A percentile compares a stretch with the other conserved stretches of the same genome.
These are phyloP conservation scores for Aspergillus ruber DNA, from an alignment of 2,329 filamentous ascomycete species.

Conservation along the genomic window DNA sequence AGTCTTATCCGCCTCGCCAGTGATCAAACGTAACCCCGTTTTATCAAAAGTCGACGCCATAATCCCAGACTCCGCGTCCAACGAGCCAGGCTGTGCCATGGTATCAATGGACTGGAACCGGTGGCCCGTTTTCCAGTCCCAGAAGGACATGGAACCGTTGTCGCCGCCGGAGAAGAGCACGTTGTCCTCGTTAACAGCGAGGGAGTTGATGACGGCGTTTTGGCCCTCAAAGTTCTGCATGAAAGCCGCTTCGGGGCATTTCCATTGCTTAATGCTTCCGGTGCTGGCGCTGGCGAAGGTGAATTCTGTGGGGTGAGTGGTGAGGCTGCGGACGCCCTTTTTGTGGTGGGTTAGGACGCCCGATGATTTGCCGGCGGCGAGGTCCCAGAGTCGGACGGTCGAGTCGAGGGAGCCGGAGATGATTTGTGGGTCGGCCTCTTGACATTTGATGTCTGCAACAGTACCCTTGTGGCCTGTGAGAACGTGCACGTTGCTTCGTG, in stretches of 20 bases:
- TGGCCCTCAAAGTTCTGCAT: constrained; percentile 99
- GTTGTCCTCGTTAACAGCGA: constrained; percentile 90
- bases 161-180: constrained; percentile 92
- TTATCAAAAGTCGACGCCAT: constrained; percentile 91
- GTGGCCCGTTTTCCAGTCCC: constrained; percentile 97
- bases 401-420: constrained; percentile 89
- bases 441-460: constrained; percentile 80
- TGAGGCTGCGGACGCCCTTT: constrained; percentile 82
- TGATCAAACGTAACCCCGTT: constrained; percentile 82
- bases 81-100: constrained; percentile 83
- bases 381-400: constrained; percentile 87
- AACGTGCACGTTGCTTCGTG: constrained; percentile 90
- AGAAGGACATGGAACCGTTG: constrained; percentile 94
- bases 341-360: constrained; percentile 96
- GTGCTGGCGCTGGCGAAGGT: constrained; percentile 92
- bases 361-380: constrained; percentile 94
- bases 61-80: constrained; percentile 90
- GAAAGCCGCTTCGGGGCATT: constrained; percentile 93
- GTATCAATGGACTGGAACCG: constrained; percentile 86
- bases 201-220: constrained; percentile 90
- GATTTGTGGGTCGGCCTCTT: constrained; percentile 93
- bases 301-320: constrained; percentile 84
- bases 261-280: constrained; percentile 97
- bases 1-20: constrained; percentile 94
- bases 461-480: constrained; percentile 86